Percentiles rank a stretch among this genome's conserved stretches.
Conservation (phyloP, 2,329 filamentous ascomycete genomes). For the Aspergillus spinulosporus region DNA sequence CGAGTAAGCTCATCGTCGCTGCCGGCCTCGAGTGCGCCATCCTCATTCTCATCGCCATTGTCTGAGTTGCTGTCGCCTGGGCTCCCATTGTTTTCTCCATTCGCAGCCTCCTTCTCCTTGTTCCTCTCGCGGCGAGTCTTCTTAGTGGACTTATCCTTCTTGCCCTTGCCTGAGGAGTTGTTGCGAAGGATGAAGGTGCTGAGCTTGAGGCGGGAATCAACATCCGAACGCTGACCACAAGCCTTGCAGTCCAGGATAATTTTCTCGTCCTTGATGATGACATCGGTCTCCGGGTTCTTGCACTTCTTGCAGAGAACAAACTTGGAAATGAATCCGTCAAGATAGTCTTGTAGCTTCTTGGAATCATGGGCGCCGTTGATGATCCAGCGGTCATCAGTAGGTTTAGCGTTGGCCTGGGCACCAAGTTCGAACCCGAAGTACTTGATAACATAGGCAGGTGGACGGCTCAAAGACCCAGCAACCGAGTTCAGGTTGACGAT, state of each 20-base stretch:
- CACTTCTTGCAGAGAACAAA: slow-evolving; percentile 99
- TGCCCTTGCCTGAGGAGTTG: slow-evolving; percentile 78
- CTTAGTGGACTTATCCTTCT: slow-evolving; percentile 96
- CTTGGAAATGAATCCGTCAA: slow-evolving; percentile 97
- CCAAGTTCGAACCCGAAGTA: slow-evolving; percentile 99
- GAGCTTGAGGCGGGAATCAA: slow-evolving; percentile 91
- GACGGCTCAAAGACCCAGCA: slow-evolving; percentile 85
- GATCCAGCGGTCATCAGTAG: slow-evolving; percentile 98
- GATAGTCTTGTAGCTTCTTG: slow-evolving; percentile 92
- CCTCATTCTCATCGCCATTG: slow-evolving; percentile 65
- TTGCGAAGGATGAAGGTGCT: slow-evolving; percentile 98
- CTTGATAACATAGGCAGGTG: slow-evolving; percentile 95
- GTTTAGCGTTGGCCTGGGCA: slow-evolving; percentile 97
- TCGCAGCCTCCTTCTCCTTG: slow-evolving; percentile 66
- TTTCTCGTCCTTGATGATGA: slow-evolving; percentile 88
- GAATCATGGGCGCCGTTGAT: slow-evolving; percentile 98
- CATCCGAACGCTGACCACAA: slow-evolving; percentile 88
- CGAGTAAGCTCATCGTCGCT: slow-evolving; percentile 93
- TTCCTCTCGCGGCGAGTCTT: slow-evolving; percentile 77
- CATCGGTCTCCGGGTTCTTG: slow-evolving; percentile 98
- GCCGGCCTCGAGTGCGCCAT: slow-evolving; percentile 66
- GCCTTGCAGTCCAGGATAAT: slow-evolving; percentile 98
- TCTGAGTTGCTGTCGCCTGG: slow-evolving; percentile 66
- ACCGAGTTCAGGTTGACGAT: slow-evolving; percentile 96
- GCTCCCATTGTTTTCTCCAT: slow-evolving; percentile 57